These are phyloP conservation scores for Endocarpon pusillum DNA, from an alignment of 495 filamentous ascomycete species.

Conservation along the genomic window DNA sequence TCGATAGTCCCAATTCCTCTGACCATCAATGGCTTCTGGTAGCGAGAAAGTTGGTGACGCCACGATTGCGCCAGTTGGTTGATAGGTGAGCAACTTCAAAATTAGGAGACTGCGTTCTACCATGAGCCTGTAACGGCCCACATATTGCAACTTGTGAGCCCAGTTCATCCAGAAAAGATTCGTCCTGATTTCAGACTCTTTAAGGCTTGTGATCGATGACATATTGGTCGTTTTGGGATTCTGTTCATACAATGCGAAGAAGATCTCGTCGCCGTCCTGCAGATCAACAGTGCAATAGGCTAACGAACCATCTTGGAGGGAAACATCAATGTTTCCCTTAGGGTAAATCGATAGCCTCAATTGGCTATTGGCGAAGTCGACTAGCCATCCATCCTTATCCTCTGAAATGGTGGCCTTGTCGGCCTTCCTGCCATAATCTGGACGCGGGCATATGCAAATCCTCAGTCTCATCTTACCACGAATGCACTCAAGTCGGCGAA, in stretches of 20 bases:
- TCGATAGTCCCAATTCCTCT: constrained; percentile 63
- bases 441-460: constrained; percentile 52
- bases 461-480: constrained; percentile 43
- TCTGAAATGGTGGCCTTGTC: constrained; percentile 30
- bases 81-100: constrained; percentile 54
- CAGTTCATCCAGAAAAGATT: constrained; percentile 53
- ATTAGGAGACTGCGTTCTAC: constrained; percentile 51
- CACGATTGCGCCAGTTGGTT: constrained; percentile 38
- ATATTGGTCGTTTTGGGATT: constrained; percentile 34
- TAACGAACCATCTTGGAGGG: constrained; percentile 47
- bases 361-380: no score
- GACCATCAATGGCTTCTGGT: constrained; percentile 53
- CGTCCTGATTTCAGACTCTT: constrained; percentile 50
- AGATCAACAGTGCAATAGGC: constrained; percentile 36
- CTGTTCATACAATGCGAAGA: constrained; percentile 41
- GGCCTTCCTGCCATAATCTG: constrained; percentile 48
- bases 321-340: no score
- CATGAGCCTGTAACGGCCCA: constrained; percentile 52
- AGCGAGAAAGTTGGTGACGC: constrained; percentile 47
- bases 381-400: no score
- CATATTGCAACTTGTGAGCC: constrained; percentile 50
- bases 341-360: no score
- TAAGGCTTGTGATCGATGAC: constrained; percentile 30
- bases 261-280: constrained; percentile 51
- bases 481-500: constrained; percentile 53